These are phyloP conservation scores for Xylariaceae sp. DNA, from an alignment of 2,329 filamentous ascomycete species.

Conservation along the genomic window DNA sequence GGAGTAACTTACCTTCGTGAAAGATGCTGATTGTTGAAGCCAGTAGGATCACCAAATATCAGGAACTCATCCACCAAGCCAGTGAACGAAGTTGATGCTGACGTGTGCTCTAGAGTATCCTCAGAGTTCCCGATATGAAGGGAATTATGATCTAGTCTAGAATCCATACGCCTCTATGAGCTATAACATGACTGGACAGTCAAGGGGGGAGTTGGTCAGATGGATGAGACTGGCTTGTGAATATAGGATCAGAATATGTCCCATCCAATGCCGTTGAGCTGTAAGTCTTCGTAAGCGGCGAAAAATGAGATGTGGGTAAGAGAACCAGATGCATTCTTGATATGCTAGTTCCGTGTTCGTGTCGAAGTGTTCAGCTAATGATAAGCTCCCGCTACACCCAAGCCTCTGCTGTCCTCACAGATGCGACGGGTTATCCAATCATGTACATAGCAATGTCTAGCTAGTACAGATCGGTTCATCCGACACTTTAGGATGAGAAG, in stretches of 20 bases:
- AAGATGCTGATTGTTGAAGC: conserved; percentile 17
- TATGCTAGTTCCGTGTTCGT: conserved; percentile 3
- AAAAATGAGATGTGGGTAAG: not conserved
- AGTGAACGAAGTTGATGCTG: conserved; percentile 13
- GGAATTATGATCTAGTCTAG: conserved; percentile 14
- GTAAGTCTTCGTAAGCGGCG: not conserved
- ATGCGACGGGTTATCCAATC: not conserved
- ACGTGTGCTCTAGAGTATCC: conserved; percentile 3
- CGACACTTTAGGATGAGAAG: conserved; percentile 2
- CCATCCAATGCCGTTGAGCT: not conserved
- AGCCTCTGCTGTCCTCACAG: conserved; percentile 9
- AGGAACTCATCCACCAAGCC: conserved; percentile 22
- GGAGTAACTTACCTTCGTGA: conserved; percentile 15
- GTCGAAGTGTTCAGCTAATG: not conserved
- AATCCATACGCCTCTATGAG: conserved; percentile 12
- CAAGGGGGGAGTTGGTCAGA: not conserved
- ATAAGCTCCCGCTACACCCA: not conserved
- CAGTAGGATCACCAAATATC: conserved; percentile 18
- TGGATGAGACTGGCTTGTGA: conserved; percentile 9
- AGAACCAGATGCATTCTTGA: conserved; percentile 5
- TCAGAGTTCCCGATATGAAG: conserved; percentile 12
- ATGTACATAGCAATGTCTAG: conserved; percentile 7
- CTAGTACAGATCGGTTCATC: conserved; percentile 5
- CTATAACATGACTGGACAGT: conserved; percentile 16
- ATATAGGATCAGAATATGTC: conserved; percentile 1